A percentile compares a stretch with the other conserved stretches of the same genome.
Conservation (phyloP, 305 asterid species). For the Fraxinus sp. region DNA sequence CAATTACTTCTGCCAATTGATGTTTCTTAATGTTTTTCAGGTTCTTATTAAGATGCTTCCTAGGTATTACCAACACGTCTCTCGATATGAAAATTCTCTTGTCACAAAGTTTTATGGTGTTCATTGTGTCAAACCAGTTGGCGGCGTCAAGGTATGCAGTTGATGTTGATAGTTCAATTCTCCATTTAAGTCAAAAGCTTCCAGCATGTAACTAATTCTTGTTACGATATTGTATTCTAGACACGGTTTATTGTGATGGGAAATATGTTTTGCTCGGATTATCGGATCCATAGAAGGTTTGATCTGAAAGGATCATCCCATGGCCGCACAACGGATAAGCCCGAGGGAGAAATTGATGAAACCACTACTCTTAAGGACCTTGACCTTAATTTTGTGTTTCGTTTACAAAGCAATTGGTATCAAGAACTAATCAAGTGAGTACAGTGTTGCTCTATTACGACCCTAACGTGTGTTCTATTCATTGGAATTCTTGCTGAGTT, state of each 20-base stretch:
- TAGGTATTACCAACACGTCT: slow-evolving; percentile 75
- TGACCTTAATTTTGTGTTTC: slow-evolving; percentile 74
- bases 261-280: slow-evolving; percentile 93
- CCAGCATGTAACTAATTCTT: slow-evolving; percentile 17
- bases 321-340: slow-evolving; percentile 83
- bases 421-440: slow-evolving; percentile 90
- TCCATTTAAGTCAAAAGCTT: background rate
- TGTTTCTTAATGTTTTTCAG: slow-evolving; percentile 44
- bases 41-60: slow-evolving; percentile 96
- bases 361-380: slow-evolving; percentile 96
- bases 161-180: slow-evolving; percentile 7
- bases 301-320: slow-evolving; percentile 97
- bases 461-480: background rate
- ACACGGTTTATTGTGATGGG: slow-evolving; percentile 99
- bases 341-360: slow-evolving; percentile 81
- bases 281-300: slow-evolving; percentile 83
- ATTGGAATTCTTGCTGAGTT: slow-evolving; percentile 22
- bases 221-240: slow-evolving; percentile 30
- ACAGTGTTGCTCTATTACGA: background rate
- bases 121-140: slow-evolving; percentile 96
- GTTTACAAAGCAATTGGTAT: slow-evolving; percentile 76
- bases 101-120: slow-evolving; percentile 90
- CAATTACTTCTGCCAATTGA: slow-evolving; percentile 23
- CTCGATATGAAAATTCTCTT: slow-evolving; percentile 78
- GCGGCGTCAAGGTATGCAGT: slow-evolving; percentile 78